These are phyloP conservation scores for Lophiotrema nucula DNA, from an alignment of 495 filamentous ascomycete genomes.

Conservation along the genomic window DNA sequence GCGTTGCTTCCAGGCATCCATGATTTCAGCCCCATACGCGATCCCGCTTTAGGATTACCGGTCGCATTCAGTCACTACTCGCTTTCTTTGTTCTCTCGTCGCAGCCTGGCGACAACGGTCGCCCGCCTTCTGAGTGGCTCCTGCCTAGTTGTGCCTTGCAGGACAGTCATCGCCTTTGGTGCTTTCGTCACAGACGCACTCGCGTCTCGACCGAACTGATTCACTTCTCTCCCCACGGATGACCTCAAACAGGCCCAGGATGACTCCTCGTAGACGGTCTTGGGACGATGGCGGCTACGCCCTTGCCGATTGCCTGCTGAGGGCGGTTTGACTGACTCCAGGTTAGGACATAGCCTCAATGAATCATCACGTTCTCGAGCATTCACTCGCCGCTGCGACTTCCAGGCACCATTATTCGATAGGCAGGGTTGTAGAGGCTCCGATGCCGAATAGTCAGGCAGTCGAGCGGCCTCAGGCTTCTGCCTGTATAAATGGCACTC, in stretches of 20 bases:
- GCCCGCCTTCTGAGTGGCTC: conserved; percentile 14
- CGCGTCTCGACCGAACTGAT: conserved; percentile 12
- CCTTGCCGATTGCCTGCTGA: conserved; percentile 10
- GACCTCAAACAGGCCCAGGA: conserved; percentile 13
- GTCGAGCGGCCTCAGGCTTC: conserved; percentile 31
- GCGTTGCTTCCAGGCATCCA: conserved; percentile 25
- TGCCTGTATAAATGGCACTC: conserved; percentile 30
- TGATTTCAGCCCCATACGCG: conserved; percentile 23
- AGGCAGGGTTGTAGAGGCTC: conserved; percentile 14
- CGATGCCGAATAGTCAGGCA: conserved; percentile 21
- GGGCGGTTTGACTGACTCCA: conserved; percentile 18
- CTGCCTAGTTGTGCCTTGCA: conserved; percentile 31
- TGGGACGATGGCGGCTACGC: conserved; percentile 5
- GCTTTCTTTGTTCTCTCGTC: conserved; percentile 9
- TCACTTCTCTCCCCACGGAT: conserved; percentile 1
- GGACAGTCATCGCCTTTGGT: conserved; percentile 9
- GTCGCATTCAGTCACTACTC: conserved; percentile 15
- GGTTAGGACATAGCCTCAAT: conserved; percentile 21
- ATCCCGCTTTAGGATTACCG: conserved; percentile 7
- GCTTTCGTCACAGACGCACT: conserved; percentile 9
- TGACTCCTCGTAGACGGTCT: conserved; percentile 22
- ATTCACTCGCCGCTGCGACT: conserved; percentile 24
- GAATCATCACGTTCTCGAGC: conserved; percentile 27
- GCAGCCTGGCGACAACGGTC: conserved; percentile 24
- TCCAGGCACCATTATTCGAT: conserved; percentile 30